Evolutionary conservation across 495 filamentous ascomycete genomes (phyloP).

Genomic region (Apiosordaria backusii): DNA sequence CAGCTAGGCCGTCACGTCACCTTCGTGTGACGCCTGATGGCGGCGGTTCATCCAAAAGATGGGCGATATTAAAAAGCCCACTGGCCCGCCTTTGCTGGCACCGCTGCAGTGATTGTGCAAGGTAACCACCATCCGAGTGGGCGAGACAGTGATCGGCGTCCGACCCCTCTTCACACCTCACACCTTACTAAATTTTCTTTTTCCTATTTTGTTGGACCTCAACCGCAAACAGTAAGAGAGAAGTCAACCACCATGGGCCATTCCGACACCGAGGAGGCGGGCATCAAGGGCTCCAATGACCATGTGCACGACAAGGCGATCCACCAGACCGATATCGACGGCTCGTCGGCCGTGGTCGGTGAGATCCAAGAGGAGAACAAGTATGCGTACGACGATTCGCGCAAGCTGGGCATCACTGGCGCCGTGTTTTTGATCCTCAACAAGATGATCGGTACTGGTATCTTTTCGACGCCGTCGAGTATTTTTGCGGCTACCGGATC

Average conservation of each 20-base stretch:
- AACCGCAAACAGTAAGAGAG: not conserved
- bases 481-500: slow-evolving; percentile 50
- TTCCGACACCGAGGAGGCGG: slow-evolving; percentile 16
- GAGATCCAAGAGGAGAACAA: slow-evolving; percentile 35
- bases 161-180: not conserved
- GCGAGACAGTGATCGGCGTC: slow-evolving; percentile 5
- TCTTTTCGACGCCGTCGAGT: slow-evolving; percentile 51
- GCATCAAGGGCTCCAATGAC: slow-evolving; percentile 12
- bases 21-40: not conserved
- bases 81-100: not conserved
- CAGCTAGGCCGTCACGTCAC: slow-evolving; percentile 8
- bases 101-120: not conserved
- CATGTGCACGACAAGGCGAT: slow-evolving; percentile 9
- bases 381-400: slow-evolving; percentile 46
- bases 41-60: not conserved
- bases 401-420: slow-evolving; percentile 50
- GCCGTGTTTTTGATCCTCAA: slow-evolving; percentile 53
- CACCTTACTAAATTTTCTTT: not conserved
- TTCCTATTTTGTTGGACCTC: not conserved
- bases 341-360: slow-evolving; percentile 15
- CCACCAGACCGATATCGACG: slow-evolving; percentile 10
- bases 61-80: slow-evolving; percentile 1
- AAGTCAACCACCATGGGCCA: slow-evolving; percentile 17
- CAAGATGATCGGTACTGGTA: slow-evolving; percentile 56
- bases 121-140: not conserved